A percentile compares a stretch with the other conserved stretches of the same genome.
phyloP scores from a whole-genome alignment of 345 rosid species.

The Hibiscus trionum region DNA sequence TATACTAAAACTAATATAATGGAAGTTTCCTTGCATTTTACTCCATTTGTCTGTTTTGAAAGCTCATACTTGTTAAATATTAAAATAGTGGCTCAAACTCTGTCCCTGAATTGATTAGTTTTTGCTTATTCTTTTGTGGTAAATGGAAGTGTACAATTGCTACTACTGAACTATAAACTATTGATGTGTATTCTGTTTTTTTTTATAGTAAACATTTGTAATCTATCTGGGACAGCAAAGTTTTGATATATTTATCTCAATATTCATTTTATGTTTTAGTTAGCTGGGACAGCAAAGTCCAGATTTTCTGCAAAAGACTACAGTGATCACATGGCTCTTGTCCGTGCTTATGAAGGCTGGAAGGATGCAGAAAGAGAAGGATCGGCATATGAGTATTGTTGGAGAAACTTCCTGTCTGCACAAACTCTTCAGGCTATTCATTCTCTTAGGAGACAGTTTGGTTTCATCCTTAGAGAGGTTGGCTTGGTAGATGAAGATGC shows the following conservation, averaged over 20 bases:
- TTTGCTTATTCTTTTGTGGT: too few relatives aligned
- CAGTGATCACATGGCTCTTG: constrained; percentile 99
- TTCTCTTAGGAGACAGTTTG: constrained; percentile 87
- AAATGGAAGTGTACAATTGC: too few relatives aligned
- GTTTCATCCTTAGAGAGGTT: constrained; percentile 79
- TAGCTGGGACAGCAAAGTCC: constrained; percentile 92
- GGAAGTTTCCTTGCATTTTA: too few relatives aligned
- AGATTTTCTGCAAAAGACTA: constrained; percentile 96
- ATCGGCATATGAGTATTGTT: constrained; percentile 87
- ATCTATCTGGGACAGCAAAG: background rate
- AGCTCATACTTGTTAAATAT: too few relatives aligned
- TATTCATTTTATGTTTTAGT: constrained; percentile 32
- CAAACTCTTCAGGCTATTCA: constrained; percentile 96
- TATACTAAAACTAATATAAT: too few relatives aligned
- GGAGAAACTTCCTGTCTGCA: constrained; percentile 94
- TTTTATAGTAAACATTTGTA: background rate
- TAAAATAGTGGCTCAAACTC: too few relatives aligned
- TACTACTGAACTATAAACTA: too few relatives aligned
- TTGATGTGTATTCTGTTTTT: too few relatives aligned
- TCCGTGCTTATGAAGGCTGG: constrained; percentile 99
- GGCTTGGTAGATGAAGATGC: constrained; percentile 62
- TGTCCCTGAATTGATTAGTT: too few relatives aligned
- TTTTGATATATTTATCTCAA: background rate
- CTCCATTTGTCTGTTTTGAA: too few relatives aligned
- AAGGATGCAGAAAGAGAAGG: constrained; percentile 96